A percentile compares a stretch with the other conserved stretches of the same genome.
phyloP scores from a whole-genome alignment of 495 filamentous ascomycete species.

The Neurospora sp. region DNA sequence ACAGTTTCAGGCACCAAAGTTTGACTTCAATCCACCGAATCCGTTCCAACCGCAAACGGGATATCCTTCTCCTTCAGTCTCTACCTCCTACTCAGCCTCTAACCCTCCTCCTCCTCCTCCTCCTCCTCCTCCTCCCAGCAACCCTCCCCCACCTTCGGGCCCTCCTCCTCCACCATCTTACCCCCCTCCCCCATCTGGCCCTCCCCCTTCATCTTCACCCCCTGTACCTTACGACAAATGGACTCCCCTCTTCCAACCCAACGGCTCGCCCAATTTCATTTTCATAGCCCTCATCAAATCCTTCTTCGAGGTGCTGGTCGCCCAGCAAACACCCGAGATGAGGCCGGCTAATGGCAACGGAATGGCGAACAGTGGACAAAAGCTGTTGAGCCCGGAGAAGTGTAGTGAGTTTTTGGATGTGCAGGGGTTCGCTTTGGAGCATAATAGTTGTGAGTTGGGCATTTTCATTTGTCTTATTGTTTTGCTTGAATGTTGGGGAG shows the following conservation, averaged over 20 bases:
- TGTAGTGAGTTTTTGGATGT: neutral
- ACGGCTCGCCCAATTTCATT: neutral
- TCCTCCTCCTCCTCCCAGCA: neutral
- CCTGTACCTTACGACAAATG: neutral
- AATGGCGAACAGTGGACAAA: neutral
- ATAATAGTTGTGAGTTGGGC: neutral
- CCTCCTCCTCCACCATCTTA: neutral
- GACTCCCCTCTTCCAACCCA: neutral
- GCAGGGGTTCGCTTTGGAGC: neutral
- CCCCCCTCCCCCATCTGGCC: neutral
- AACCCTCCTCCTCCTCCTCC: neutral
- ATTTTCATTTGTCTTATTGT: too few species aligned
- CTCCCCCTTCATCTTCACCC: neutral
- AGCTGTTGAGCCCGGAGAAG: neutral
- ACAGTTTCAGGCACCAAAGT: neutral
- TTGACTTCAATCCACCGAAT: neutral
- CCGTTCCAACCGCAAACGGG: neutral
- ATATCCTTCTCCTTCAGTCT: neutral
- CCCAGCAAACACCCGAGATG: neutral
- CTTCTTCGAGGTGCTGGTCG: neutral
- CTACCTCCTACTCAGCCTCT: too few species aligned
- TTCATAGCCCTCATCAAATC: neutral
- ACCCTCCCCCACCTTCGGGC: neutral
- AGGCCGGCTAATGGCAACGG: neutral
- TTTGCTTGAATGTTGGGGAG: too few species aligned